These are phyloP conservation scores for Neophaeococcomyces aloes DNA, from an alignment of 2,329 filamentous ascomycete species.

Conservation along the genomic window DNA sequence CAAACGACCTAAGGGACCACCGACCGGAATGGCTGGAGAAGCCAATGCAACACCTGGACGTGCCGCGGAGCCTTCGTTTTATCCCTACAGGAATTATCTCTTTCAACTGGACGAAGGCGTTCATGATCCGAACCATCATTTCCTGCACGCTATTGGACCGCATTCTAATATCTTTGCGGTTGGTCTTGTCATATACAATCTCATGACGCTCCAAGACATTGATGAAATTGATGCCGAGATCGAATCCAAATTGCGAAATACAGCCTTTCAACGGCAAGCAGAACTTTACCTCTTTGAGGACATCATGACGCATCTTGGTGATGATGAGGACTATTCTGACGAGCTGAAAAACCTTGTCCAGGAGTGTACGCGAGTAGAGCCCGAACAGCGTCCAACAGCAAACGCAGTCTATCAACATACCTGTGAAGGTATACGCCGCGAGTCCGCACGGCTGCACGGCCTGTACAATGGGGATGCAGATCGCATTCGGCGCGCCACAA, in stretches of 20 bases:
- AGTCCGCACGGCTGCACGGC: background rate
- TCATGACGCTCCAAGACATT: slow-evolving; percentile 10
- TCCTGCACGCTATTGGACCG: slow-evolving; percentile 7
- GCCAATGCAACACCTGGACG: no score
- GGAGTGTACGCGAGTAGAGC: slow-evolving; percentile 3
- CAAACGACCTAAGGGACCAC: no score
- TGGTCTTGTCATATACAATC: slow-evolving; percentile 10
- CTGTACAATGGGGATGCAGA: background rate
- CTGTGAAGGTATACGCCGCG: no score
- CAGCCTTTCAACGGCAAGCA: background rate
- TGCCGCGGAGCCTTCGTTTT: no score
- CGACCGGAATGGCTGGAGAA: no score
- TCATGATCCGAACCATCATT: background rate
- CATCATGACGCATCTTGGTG: background rate
- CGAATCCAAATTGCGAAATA: slow-evolving; percentile 4
- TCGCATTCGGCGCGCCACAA: background rate
- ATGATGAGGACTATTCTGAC: slow-evolving; percentile 7
- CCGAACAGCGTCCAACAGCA: no score
- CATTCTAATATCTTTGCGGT: slow-evolving; percentile 12
- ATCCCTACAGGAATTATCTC: background rate
- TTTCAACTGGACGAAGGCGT: background rate
- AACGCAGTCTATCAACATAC: no score
- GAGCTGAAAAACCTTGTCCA: slow-evolving; percentile 8
- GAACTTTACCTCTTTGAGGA: slow-evolving; percentile 3
- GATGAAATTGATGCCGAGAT: slow-evolving; percentile 6